Evolutionary conservation across 2,329 filamentous ascomycete genomes (phyloP), one percentile per base, ranked within the genome.

Genomic region (Diaporthe velutina): DNA sequence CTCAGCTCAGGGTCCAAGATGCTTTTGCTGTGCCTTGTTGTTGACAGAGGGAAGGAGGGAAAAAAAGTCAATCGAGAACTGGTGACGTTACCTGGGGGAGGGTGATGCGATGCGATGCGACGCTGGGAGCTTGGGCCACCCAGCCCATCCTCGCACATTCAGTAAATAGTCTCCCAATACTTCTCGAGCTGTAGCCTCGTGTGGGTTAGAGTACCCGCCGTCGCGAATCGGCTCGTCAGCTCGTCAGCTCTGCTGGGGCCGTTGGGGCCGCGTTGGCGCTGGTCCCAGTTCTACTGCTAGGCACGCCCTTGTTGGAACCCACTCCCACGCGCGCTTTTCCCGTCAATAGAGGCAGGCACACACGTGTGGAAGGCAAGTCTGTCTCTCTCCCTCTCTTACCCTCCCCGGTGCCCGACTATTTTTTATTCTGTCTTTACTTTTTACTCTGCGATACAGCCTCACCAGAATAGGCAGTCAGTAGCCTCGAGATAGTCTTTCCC

Each of bases 91-190:
- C 48, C n/a, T 33, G 48, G 66, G 48, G 48, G 25, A 54, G 38
- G 15, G 33, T 42, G 33, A 54, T 55, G 66, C 52, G 50, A 54
- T 55, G 66, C 52, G 50, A 57, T 42, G 68, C 30, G 68, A 71
- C 68, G 12, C 33, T 38, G 30, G 68, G 70, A 71, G 70, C 70
- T 71, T 61, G 70, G 70, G 70, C 70, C 70, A 60, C 40, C 5
- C n/a, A n/a, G 17, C 22, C n/a, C 40, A 45, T 45, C 13, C 60
- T 28, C 57, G 35, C 38, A 22, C 35, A 28, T 28, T 30, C 28
- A 30, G 52, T 25, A 55, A 33, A 9, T 19, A 30, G 52, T 30
- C 52, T 19, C 9, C 8, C 17, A n/a, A 48, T n/a, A 22, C 22
- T 22, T 48, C n/a, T n/a, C n/a, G n/a, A 8, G 17, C 45, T 57